These are phyloP conservation scores for Acacia pycnantha DNA, from an alignment of 331 rosid genomes.

Conservation along the genomic window DNA sequence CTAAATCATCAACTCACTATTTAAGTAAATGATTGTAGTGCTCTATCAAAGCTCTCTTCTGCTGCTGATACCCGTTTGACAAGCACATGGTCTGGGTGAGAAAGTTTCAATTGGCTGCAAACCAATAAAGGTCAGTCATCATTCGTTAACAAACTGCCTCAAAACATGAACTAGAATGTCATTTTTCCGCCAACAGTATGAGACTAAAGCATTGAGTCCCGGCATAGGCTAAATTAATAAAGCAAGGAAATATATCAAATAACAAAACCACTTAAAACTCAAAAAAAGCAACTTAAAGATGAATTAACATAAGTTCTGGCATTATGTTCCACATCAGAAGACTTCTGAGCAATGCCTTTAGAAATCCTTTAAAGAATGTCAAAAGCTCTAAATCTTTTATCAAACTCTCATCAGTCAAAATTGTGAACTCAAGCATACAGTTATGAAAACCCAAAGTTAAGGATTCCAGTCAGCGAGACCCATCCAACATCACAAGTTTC, in stretches of 20 bases:
- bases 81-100: conserved; percentile 83
- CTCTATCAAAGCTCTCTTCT: conserved; percentile 88
- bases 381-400: neutral
- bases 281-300: neutral
- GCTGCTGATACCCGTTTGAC: conserved; percentile 70
- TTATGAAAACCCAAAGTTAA: neutral
- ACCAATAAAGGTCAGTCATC: conserved; percentile 19
- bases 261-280: neutral
- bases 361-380: neutral
- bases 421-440: neutral
- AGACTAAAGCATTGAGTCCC: too few relatives aligned
- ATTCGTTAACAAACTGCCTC: too few relatives aligned
- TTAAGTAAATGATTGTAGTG: conserved; percentile 70
- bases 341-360: neutral
- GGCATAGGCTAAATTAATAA: too few relatives aligned
- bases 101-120: conserved; percentile 93
- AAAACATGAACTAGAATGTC: too few relatives aligned
- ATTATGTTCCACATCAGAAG: neutral
- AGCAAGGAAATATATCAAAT: neutral
- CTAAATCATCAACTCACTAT: conserved; percentile 27
- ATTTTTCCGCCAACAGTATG: too few relatives aligned
- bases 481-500: neutral
- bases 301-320: conserved; percentile 2
- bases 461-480: neutral
- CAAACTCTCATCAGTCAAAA: neutral